Percentiles rank a stretch among this genome's conserved stretches.
Evolutionary conservation across 257 asterid species (phyloP).

Genomic region (Striga asiatica): DNA sequence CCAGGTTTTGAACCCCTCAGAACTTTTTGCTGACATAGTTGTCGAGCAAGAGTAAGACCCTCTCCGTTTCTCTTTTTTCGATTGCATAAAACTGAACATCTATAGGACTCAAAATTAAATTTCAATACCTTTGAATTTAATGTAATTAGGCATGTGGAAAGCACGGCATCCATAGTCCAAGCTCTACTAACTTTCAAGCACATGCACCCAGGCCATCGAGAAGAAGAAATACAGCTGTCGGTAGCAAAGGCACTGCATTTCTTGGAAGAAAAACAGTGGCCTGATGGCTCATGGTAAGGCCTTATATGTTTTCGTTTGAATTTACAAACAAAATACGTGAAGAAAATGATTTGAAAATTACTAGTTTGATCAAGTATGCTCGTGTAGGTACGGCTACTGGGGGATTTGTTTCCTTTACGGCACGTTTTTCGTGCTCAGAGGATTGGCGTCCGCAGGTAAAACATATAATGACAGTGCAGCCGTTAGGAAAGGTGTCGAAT

Average conservation of each 20-base stretch:
- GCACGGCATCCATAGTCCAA: background rate
- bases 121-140: background rate
- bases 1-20: slow-evolving; percentile 67
- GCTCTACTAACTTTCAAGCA: background rate
- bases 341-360: background rate
- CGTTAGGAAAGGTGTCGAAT: slow-evolving; percentile 40
- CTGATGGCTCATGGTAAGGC: background rate
- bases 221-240: background rate
- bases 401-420: slow-evolving; percentile 73
- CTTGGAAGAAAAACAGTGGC: background rate
- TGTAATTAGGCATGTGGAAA: background rate
- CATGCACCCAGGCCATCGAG: background rate
- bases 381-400: slow-evolving; percentile 66
- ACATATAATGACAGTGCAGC: slow-evolving; percentile 42
- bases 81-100: no score
- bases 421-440: slow-evolving; percentile 46
- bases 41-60: slow-evolving; percentile 64
- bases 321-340: background rate
- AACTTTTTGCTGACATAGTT: slow-evolving; percentile 64
- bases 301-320: background rate
- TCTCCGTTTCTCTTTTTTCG: background rate
- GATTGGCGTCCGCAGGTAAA: slow-evolving; percentile 45
- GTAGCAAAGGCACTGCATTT: background rate
- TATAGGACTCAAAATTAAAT: background rate
- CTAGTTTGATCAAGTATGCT: no score